Evolutionary conservation across 1,284 basidiomycete genomes (phyloP).

Genomic region (Cutaneotrichosporon spelunceum): DNA sequence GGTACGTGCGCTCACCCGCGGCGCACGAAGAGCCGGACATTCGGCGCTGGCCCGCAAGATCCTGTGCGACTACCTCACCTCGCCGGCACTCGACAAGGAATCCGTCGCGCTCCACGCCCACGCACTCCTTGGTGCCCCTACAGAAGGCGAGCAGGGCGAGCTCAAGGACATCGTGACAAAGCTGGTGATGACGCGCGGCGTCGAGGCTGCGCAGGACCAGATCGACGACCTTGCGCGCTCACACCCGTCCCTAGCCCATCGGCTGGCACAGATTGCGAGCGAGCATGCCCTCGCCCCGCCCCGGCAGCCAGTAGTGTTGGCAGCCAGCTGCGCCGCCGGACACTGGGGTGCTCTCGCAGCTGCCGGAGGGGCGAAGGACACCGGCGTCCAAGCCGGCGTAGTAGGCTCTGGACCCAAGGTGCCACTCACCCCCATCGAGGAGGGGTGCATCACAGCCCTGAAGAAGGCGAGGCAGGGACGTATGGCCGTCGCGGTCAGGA

Average conservation of each 20-base stretch:
- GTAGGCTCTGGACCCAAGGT: not conserved
- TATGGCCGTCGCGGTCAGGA: not conserved
- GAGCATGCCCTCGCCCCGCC: constrained; percentile 8
- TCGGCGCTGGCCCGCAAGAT: constrained; percentile 15
- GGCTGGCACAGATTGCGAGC: constrained; percentile 8
- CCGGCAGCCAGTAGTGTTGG: constrained; percentile 3
- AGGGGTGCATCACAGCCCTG: constrained; percentile 2
- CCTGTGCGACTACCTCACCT: constrained; percentile 13
- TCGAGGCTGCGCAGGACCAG: not conserved
- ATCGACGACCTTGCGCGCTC: not conserved
- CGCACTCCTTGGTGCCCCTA: constrained; percentile 4
- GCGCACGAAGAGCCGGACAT: constrained; percentile 5
- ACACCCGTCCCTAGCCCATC: constrained; percentile 19
- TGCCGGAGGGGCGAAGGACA: not conserved
- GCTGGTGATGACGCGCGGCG: not conserved
- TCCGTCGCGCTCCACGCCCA: constrained; percentile 14
- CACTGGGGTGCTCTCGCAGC: constrained; percentile 19
- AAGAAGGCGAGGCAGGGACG: constrained; percentile 1
- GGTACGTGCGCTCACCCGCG: constrained; percentile 18
- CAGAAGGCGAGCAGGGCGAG: not conserved
- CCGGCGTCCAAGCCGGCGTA: not conserved
- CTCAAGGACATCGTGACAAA: not conserved
- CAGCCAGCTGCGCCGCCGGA: constrained; percentile 15
- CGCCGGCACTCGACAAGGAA: not conserved
- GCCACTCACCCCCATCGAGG: not conserved